phyloP scores from a whole-genome alignment of 768 basidiomycete species.

The Nidularia pulvinata region DNA sequence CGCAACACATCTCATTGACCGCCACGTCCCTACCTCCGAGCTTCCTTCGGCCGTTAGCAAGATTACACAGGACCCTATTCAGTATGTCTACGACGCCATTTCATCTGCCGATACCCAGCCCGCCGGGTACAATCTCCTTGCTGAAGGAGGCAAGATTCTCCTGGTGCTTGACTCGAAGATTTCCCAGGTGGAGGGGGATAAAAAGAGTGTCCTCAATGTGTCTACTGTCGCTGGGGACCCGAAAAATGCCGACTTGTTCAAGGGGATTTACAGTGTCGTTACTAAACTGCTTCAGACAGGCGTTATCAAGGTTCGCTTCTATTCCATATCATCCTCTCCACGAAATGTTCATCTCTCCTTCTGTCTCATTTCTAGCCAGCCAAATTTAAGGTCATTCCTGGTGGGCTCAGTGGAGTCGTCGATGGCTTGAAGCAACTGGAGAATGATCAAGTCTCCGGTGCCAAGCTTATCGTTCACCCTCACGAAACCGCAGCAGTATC shows the following conservation, averaged over 20 bases:
- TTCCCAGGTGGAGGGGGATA: not conserved
- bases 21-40: not conserved
- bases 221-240: not conserved
- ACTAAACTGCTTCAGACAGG: not conserved
- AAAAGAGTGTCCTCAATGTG: not conserved
- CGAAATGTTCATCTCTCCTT: not conserved
- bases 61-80: constrained; percentile 8
- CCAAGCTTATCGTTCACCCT: constrained; percentile 10
- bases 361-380: constrained; percentile 1
- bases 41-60: not conserved
- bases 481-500: constrained; percentile 6
- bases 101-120: constrained; percentile 31
- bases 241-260: not conserved
- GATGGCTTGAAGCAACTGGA: constrained; percentile 7
- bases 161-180: not conserved
- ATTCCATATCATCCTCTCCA: not conserved
- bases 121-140: constrained; percentile 29
- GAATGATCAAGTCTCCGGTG: constrained; percentile 5
- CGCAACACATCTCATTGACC: constrained; percentile 33
- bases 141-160: constrained; percentile 29
- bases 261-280: not conserved
- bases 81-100: constrained; percentile 21
- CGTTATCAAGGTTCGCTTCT: not conserved
- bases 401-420: constrained; percentile 4
- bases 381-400: constrained; percentile 1